Evolutionary conservation across 2,329 filamentous ascomycete species (phyloP), one percentile per base, ranked within the genome.

Genomic region (Curvularia verruculosa): DNA sequence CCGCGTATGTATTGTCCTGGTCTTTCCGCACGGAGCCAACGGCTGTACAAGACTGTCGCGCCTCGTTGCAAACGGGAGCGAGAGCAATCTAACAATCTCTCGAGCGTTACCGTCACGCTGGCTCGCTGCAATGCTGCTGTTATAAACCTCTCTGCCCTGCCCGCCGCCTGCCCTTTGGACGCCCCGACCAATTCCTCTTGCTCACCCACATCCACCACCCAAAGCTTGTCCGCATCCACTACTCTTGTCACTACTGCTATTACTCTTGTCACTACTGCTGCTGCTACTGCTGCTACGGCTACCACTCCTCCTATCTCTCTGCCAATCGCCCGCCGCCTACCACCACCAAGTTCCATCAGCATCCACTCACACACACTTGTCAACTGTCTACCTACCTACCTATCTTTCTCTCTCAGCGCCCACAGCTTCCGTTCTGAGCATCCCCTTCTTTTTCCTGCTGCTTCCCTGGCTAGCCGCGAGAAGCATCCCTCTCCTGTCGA

Each of bases 41-140:
- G 72, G 71, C 70, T 74, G 70, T 73, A 70, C 69, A 72, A 65
- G 68, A 70, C 66, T 67, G 74, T 75, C 71, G 73, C 72, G 75
- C 69, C 73, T 66, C 69, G 70, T 75, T 75, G 74, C 73, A 76
- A 77, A 76, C 73, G 70, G 72, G 68, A 73, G 71, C 73, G 69
- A 72, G 64, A 70, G 72, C 63, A 76, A 76, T 77, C 72, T 76
- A 78, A 73, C 69, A 73, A 67, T 68, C 74, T 69, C 63, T 65
- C 65, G 68, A 64, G 67, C 61, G 67, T 68, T 68, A 68, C 74
- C 73, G 70, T 70, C 71, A 66, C 63, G 57, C 74, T 68, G 74
- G 72, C 65, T 63, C 65, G 59, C 61, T 63, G 66, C 65, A 60
- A 74, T 75, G 70, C 59, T 68, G 70, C 66, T 65, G 49, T 73